These are phyloP conservation scores for Metarhizium anisopliae DNA, from an alignment of 2,329 filamentous ascomycete genomes.

Conservation along the genomic window DNA sequence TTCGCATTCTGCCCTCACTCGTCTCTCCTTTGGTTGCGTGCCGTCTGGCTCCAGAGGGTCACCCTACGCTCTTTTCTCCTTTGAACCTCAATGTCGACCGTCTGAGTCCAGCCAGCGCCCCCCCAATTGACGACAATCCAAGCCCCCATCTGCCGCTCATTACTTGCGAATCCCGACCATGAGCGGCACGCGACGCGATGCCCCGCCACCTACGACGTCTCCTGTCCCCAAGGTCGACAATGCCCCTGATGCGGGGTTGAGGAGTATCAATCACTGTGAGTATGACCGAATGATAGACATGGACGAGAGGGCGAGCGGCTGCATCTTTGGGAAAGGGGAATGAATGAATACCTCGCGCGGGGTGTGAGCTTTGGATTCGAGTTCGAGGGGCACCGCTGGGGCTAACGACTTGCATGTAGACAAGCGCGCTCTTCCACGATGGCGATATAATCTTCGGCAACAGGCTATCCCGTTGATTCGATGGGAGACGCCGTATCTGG, in stretches of 20 bases:
- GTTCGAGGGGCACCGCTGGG: background rate
- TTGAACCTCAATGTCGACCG: conserved; percentile 1
- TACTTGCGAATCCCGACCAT: conserved; percentile 12
- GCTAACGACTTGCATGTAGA: conserved; percentile 40
- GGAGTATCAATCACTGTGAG: conserved; percentile 68
- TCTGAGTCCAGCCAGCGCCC: background rate
- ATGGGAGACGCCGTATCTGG: conserved; percentile 92
- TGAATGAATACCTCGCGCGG: background rate
- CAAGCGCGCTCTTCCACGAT: conserved; percentile 71
- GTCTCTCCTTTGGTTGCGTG: conserved; percentile 1
- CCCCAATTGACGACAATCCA: conserved; percentile 1
- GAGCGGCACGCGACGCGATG: conserved; percentile 23
- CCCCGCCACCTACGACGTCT: conserved; percentile 16
- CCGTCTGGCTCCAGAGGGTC: background rate
- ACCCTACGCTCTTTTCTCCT: background rate
- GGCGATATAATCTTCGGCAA: conserved; percentile 82
- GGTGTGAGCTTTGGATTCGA: background rate
- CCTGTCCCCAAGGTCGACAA: conserved; percentile 15
- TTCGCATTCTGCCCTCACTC: background rate
- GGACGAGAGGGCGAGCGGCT: background rate
- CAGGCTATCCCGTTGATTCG: conserved; percentile 76
- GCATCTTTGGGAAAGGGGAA: too few species aligned
- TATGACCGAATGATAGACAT: background rate
- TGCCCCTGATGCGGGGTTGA: conserved; percentile 62
- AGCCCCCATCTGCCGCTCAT: conserved; percentile 1